Evolutionary conservation across 2,329 filamentous ascomycete species (phyloP), one percentile per base, ranked within the genome.

Genomic region (Ceratocystis albifundus): DNA sequence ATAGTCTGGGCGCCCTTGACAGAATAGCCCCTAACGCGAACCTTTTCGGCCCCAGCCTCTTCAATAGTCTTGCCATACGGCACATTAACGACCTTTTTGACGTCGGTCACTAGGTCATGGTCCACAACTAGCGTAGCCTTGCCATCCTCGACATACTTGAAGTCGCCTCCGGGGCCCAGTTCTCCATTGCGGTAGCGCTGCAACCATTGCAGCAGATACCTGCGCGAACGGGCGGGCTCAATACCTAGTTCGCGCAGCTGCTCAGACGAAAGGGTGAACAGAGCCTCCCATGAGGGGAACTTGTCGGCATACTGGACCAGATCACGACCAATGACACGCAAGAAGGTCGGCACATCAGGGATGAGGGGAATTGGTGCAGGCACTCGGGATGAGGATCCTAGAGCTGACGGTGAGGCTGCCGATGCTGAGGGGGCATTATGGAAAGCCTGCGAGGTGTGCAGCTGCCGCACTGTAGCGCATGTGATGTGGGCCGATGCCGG

Each of bases 261-360:
- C 57, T 80, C 75, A 20, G 89, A 90, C 25, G 84, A 86, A 70
- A 94, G 80, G 59, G 86, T 86, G 81, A 97, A 97, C 59, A 99
- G 84, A 4, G 89, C 84, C 65, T 94, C 88, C 94, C 94, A 97
- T 10, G 88, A 87, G 1, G 89, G 85, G 71, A 99, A 90, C 76
- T 97, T 97, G 76, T 84, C 80, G 62, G 88, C 84, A 78, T 96
- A 90, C 73, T 88, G 85, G 72, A 83, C 86, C 72, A 96, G 85
- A 71, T 87, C 87, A 69, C 94, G 92, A 71, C 94, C 94, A 76
- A 97, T 96, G 68, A 96, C 81, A 45, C 84, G 90, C 69, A 97
- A 86, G 76, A 99, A 96, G 17, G 92, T 94, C 71, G 82, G 74
- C 50, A 90, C 85, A 74, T 96, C 87, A 41, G 92, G 93, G 48